Base-by-base conservation (phyloP, 148 eudicot species). In the Fallopia convolvulus region DNA sequence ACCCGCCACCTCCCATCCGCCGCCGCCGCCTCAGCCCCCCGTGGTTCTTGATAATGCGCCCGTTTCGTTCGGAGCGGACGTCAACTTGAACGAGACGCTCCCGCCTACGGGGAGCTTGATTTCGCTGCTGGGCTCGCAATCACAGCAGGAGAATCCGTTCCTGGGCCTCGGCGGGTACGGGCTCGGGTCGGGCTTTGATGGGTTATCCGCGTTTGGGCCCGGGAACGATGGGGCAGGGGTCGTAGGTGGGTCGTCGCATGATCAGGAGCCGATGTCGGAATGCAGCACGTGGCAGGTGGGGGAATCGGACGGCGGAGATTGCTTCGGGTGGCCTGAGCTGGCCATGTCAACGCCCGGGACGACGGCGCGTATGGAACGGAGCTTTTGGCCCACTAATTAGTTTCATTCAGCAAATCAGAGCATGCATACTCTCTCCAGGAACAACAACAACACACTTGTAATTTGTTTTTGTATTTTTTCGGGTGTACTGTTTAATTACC, bases 251-350 rank as follows among this genome's bases (percentile, higher is more conserved):
- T 14, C 46, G 14, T 1, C 42, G 7, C 41, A 68, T 36, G 72
- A 68, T 15, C 72, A 68, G 72, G 72, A 33, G 4, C 44, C 72
- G 21, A 8, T 7, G 3, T 68, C 72, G 1, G 72, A 39, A 46
- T 68, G 42, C 8, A 36, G 39, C 44, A 36, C 44, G 10, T 68
- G 72, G 72, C 72, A 68, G 44, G 44, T 68, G 10, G 72, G 72
- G 72, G 72, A 68, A 68, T 5, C 42, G 72, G 72, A 68, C 23
- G 72, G 21, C 10, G 72, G 72, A 39, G 72, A 68, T 68, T 68
- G 72, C 72, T 68, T 68, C 8, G 72, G 72, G 4, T 68, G 72
- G 72, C 72, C 72, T 7, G 72, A 68, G 44, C 41, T 68, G 21
- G 72, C 72, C 4, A 68, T 68, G 36, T 68, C 72, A 39, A 68